These are phyloP conservation scores for Bremia lactucae DNA, from an alignment of 352 stramenopile species.

Conservation along the genomic window DNA sequence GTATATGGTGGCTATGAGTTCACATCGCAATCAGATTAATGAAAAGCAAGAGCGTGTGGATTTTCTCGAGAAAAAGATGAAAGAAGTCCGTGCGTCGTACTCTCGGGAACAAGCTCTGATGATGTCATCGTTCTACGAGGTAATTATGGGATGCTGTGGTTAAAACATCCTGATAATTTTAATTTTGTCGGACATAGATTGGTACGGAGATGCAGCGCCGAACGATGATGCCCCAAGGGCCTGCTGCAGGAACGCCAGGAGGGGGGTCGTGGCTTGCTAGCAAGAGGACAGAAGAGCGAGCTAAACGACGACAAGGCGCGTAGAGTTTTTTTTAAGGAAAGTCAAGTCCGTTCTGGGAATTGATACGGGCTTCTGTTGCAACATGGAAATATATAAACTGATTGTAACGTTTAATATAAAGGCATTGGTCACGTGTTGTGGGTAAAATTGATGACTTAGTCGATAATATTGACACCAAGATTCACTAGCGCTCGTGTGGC, in stretches of 20 bases:
- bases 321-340: conserved; percentile 3
- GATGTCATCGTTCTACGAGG: conserved; percentile 86
- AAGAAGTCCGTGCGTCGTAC: conserved; percentile 66
- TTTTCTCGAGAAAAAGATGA: conserved; percentile 81
- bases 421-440: conserved; percentile 13
- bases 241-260: conserved; percentile 29
- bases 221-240: conserved; percentile 78
- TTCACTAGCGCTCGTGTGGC: conserved; percentile 82
- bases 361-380: conserved; percentile 4
- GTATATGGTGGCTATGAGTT: conserved; percentile 85
- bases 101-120: conserved; percentile 80
- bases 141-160: conserved; percentile 5
- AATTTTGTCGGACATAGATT: conserved; percentile 35
- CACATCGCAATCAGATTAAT: conserved; percentile 80
- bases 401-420: conserved; percentile 13
- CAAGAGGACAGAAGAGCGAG: conserved; percentile 75
- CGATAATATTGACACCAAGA: conserved; percentile 75
- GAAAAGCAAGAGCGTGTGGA: conserved; percentile 81
- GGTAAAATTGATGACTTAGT: conserved; percentile 33
- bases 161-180: neutral
- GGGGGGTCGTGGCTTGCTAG: conserved; percentile 68
- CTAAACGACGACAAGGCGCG: conserved; percentile 68
- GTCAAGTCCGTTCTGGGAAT: neutral
- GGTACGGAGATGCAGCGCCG: conserved; percentile 80
- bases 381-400: conserved; percentile 17